phyloP scores from a whole-genome alignment of 2,329 filamentous ascomycete genomes.

The Colletotrichum sp. region DNA sequence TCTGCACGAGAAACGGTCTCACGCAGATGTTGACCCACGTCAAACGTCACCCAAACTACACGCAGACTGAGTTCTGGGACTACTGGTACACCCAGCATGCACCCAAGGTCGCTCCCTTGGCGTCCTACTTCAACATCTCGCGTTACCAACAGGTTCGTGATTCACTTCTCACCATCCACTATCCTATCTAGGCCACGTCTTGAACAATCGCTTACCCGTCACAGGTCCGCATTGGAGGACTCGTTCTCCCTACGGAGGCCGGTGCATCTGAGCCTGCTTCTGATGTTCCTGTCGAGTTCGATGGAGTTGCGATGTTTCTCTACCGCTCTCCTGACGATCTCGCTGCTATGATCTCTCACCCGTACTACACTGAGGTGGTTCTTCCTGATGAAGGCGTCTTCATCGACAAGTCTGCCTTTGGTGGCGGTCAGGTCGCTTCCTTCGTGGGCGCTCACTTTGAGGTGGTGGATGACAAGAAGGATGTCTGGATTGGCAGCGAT shows the following conservation, averaged over 20 bases:
- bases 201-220: not conserved
- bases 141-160: conserved; percentile 32
- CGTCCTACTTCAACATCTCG: conserved; percentile 29
- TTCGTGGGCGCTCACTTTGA: conserved; percentile 29
- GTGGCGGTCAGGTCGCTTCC: conserved; percentile 30
- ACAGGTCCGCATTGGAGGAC: conserved; percentile 30
- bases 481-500: conserved; percentile 28
- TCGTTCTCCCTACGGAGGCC: conserved; percentile 26
- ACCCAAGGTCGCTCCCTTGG: conserved; percentile 30
- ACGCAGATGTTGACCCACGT: conserved; percentile 33
- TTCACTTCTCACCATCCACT: not conserved
- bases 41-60: conserved; percentile 29
- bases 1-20: conserved; percentile 39
- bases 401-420: conserved; percentile 31
- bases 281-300: conserved; percentile 27
- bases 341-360: conserved; percentile 29
- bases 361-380: conserved; percentile 31
- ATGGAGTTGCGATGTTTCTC: conserved; percentile 34
- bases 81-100: conserved; percentile 35
- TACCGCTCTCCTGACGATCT: conserved; percentile 27
- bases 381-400: conserved; percentile 33
- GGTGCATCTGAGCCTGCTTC: conserved; percentile 24
- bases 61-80: conserved; percentile 30
- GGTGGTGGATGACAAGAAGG: conserved; percentile 24
- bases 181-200: not conserved